phyloP scores from a whole-genome alignment of 2,329 filamentous ascomycete genomes.

The Nigrospora osmanthi region DNA sequence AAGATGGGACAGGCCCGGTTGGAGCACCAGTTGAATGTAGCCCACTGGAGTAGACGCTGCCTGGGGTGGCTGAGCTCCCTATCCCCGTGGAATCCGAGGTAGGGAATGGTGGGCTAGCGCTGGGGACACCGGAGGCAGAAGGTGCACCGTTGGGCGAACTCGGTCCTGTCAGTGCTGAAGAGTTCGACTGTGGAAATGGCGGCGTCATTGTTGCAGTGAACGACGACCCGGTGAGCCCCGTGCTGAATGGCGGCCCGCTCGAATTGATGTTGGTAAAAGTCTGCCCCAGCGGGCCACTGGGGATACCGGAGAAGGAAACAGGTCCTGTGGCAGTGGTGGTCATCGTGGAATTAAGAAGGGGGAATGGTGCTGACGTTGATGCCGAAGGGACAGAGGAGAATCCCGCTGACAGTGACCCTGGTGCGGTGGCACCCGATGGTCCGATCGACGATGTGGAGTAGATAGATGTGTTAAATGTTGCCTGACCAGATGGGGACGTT shows the following conservation, averaged over 20 bases:
- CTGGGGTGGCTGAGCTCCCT: too few species aligned
- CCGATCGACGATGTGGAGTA: too few species aligned
- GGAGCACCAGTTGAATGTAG: neutral
- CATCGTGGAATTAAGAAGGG: neutral
- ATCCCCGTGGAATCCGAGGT: neutral
- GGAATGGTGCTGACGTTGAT: too few species aligned
- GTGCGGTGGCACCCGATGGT: too few species aligned
- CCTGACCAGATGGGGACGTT: too few species aligned
- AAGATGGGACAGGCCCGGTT: conserved; percentile 2
- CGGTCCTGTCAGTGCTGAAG: conserved; percentile 3
- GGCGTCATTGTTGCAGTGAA: conserved; percentile 1
- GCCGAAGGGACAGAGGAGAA: too few species aligned
- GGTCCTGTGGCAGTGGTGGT: too few species aligned
- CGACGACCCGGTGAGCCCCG: neutral
- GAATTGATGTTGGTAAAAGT: neutral
- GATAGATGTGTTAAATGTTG: too few species aligned
- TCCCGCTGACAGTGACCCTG: too few species aligned
- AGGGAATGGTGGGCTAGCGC: neutral
- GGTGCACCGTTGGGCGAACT: conserved; percentile 1
- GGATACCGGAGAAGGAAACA: too few species aligned
- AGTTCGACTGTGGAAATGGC: conserved; percentile 9
- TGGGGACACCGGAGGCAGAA: neutral
- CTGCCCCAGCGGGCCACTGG: neutral
- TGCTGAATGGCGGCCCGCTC: neutral
- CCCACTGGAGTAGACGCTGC: too few species aligned